These are phyloP conservation scores for Adansonia digitata DNA, from an alignment of 345 rosid species.

Conservation along the genomic window DNA sequence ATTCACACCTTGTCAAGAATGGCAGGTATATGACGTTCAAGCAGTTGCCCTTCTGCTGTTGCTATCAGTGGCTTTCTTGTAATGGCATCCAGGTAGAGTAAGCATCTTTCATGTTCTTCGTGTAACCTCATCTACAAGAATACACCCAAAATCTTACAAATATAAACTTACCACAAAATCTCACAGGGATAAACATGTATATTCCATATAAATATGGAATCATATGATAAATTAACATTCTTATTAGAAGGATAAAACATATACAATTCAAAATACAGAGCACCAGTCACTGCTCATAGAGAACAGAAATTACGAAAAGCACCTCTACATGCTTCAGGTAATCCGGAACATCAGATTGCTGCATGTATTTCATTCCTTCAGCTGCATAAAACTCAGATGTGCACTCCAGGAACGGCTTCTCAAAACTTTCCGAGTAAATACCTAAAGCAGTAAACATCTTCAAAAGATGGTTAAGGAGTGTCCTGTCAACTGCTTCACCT, in stretches of 20 bases:
- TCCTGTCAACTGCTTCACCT: slow-evolving; percentile 90
- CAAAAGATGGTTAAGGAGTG: slow-evolving; percentile 82
- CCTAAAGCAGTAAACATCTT: slow-evolving; percentile 99
- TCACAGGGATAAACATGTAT: background rate
- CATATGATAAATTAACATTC: background rate
- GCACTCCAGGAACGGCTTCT: slow-evolving; percentile 83
- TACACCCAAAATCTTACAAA: slow-evolving; percentile 7
- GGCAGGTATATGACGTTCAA: slow-evolving; percentile 76
- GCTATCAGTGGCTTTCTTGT: slow-evolving; percentile 86
- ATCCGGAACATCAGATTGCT: slow-evolving; percentile 97
- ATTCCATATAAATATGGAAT: background rate
- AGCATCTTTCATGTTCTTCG: slow-evolving; percentile 95
- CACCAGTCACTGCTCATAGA: background rate
- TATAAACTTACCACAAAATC: slow-evolving; percentile 8
- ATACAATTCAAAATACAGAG: background rate
- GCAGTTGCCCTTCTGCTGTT: slow-evolving; percentile 81
- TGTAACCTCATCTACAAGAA: slow-evolving; percentile 76
- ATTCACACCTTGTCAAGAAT: slow-evolving; percentile 82
- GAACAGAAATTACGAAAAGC: slow-evolving; percentile 11
- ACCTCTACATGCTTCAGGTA: slow-evolving; percentile 99
- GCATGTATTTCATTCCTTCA: slow-evolving; percentile 97
- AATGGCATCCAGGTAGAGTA: slow-evolving; percentile 75
- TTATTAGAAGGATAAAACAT: background rate
- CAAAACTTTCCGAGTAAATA: slow-evolving; percentile 90
- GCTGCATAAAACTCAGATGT: slow-evolving; percentile 96